phyloP scores from a whole-genome alignment of 345 rosid species.

The Mercurialis annua region DNA sequence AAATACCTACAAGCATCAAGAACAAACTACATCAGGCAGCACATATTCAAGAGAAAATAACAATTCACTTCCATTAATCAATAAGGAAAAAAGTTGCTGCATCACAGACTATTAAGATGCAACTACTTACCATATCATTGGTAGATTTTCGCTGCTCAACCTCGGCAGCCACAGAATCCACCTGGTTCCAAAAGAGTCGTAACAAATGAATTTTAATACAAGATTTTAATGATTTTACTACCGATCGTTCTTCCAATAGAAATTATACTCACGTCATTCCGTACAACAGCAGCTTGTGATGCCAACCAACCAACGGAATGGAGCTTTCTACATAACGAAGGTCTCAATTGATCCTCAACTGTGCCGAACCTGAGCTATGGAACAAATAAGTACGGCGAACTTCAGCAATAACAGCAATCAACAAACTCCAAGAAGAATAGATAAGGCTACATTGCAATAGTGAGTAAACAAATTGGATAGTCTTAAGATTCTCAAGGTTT shows the following conservation, averaged over 20 bases:
- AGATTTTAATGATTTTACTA: not conserved
- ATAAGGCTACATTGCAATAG: not conserved
- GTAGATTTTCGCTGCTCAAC: constrained; percentile 69
- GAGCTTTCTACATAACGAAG: constrained; percentile 64
- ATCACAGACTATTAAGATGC: constrained; percentile 4
- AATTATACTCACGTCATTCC: constrained; percentile 75
- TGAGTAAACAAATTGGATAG: not conserved
- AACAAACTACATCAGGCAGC: not conserved
- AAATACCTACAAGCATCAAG: constrained; percentile 54
- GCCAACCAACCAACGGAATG: constrained; percentile 80
- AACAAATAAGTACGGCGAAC: constrained; percentile 43
- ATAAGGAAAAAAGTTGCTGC: constrained; percentile 8
- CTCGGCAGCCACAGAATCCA: constrained; percentile 96
- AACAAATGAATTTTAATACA: constrained; percentile 21
- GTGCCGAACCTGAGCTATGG: constrained; percentile 99
- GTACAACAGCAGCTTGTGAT: constrained; percentile 51
- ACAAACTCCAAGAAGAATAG: not conserved
- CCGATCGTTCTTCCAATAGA: not conserved
- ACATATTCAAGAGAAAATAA: constrained; percentile 6
- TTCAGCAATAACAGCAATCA: constrained; percentile 26
- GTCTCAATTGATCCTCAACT: constrained; percentile 87
- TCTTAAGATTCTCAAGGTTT: not conserved
- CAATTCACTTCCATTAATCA: not conserved
- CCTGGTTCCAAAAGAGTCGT: constrained; percentile 43
- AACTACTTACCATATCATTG: constrained; percentile 67